Conservation (phyloP, 2,329 filamentous ascomycete genomes). For the Fusarium palustre region DNA sequence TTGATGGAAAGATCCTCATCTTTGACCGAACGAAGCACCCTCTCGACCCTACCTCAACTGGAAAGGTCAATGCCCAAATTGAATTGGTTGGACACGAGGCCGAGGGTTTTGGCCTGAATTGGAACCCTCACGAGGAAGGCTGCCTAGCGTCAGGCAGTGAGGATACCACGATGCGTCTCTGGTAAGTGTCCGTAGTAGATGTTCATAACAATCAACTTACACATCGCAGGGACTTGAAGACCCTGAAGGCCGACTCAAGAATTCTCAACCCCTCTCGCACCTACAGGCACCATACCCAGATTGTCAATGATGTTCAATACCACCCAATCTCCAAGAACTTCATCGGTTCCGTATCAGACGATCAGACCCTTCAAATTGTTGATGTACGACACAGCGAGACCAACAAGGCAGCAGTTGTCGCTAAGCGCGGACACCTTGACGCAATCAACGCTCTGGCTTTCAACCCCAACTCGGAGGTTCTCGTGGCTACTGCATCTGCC, state of each 20-base stretch:
- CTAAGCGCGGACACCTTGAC: constrained; percentile 82
- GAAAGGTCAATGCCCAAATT: constrained; percentile 82
- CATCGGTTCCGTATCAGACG: constrained; percentile 94
- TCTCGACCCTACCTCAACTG: constrained; percentile 71
- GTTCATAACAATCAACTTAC: constrained; percentile 30
- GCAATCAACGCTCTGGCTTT: constrained; percentile 97
- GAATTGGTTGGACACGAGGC: constrained; percentile 85
- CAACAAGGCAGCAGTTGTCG: constrained; percentile 75
- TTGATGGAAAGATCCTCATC: constrained; percentile 88
- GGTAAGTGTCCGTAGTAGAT: constrained; percentile 65
- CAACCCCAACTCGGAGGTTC: constrained; percentile 89
- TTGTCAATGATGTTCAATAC: constrained; percentile 97
- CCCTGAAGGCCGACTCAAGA: constrained; percentile 76
- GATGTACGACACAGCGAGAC: constrained; percentile 80
- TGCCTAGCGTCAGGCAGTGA: constrained; percentile 90
- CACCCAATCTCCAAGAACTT: constrained; percentile 87
- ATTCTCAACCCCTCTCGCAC: constrained; percentile 76
- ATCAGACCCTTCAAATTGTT: constrained; percentile 90
- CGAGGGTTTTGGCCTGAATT: constrained; percentile 93
- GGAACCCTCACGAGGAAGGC: constrained; percentile 87
- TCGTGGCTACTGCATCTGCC: constrained; percentile 91
- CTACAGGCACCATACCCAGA: constrained; percentile 88
- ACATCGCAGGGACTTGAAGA: constrained; percentile 77
- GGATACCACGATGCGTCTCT: constrained; percentile 90
- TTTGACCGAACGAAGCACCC: constrained; percentile 97